phyloP scores from a whole-genome alignment of 129 eudicot species.

The Centaurea solstitialis region DNA sequence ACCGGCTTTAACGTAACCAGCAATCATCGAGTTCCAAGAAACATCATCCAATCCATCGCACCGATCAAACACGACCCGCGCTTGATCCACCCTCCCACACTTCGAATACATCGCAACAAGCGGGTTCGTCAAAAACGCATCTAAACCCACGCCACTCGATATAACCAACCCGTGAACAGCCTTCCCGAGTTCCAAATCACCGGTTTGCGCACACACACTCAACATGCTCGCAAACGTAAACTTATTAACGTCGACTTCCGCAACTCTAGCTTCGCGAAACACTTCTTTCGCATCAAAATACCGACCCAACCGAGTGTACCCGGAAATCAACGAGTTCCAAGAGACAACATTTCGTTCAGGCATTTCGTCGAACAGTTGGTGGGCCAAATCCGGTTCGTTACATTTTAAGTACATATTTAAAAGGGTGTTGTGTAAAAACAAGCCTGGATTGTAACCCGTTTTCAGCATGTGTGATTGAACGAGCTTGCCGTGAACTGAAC shows the following conservation, averaged over 20 bases:
- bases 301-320: constrained; percentile 37
- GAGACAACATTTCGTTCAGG: constrained; percentile 47
- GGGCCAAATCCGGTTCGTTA: constrained; percentile 28
- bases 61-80: constrained; percentile 34
- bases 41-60: constrained; percentile 44
- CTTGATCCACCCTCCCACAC: constrained; percentile 47
- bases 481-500: constrained; percentile 35
- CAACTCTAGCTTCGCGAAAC: constrained; percentile 31
- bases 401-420: constrained; percentile 49
- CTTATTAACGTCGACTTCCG: constrained; percentile 19
- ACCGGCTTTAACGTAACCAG: constrained; percentile 39
- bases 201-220: constrained; percentile 38
- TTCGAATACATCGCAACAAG: constrained; percentile 49
- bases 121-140: constrained; percentile 43
- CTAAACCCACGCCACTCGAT: constrained; percentile 30
- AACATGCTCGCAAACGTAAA: constrained; percentile 41
- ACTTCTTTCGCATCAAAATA: constrained; percentile 22
- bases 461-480: constrained; percentile 45
- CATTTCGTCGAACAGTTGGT: constrained; percentile 49
- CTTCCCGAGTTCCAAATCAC: constrained; percentile 36
- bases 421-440: constrained; percentile 41
- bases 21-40: constrained; percentile 58
- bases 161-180: constrained; percentile 43
- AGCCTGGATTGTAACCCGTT: constrained; percentile 32
- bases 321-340: constrained; percentile 52